Evolutionary conservation across 345 rosid species (phyloP).

Genomic region (Durio zibethinus): DNA sequence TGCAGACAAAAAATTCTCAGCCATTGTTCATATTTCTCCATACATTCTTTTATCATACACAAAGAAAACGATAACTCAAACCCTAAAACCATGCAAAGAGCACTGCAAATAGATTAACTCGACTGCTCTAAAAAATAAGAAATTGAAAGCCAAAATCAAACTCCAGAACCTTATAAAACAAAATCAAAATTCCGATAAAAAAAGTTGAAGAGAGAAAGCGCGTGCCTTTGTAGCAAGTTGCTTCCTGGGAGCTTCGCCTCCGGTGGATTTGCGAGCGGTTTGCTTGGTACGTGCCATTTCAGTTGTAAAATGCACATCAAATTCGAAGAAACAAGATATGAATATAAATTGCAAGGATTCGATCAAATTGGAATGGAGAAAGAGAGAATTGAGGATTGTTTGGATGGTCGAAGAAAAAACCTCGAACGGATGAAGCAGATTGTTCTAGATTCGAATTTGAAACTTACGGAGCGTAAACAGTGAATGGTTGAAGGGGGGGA

Average conservation of each 20-base stretch:
- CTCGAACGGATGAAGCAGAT: not conserved
- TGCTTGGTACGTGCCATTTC: constrained; percentile 68
- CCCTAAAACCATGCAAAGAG: not conserved
- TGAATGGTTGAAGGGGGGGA: not conserved
- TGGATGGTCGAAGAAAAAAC: not conserved
- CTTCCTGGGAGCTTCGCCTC: constrained; percentile 62
- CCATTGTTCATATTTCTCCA: not conserved
- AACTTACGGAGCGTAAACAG: not conserved
- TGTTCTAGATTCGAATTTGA: constrained; percentile 9
- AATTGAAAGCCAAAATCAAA: not conserved
- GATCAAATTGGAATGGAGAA: not conserved
- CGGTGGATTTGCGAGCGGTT: constrained; percentile 61
- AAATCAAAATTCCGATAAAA: not conserved
- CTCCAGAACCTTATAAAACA: not conserved
- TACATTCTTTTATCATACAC: not conserved
- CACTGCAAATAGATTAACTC: not conserved
- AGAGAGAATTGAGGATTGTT: not conserved
- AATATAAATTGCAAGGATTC: not conserved
- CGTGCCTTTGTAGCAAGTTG: constrained; percentile 58
- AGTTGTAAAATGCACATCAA: constrained; percentile 12
- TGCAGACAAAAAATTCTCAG: not conserved
- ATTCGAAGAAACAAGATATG: not conserved
- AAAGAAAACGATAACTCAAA: not conserved
- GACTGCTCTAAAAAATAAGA: not conserved
- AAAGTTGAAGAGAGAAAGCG: not conserved